Base-by-base conservation (phyloP, 73 alveolate species). In the Stentor roeselii region DNA sequence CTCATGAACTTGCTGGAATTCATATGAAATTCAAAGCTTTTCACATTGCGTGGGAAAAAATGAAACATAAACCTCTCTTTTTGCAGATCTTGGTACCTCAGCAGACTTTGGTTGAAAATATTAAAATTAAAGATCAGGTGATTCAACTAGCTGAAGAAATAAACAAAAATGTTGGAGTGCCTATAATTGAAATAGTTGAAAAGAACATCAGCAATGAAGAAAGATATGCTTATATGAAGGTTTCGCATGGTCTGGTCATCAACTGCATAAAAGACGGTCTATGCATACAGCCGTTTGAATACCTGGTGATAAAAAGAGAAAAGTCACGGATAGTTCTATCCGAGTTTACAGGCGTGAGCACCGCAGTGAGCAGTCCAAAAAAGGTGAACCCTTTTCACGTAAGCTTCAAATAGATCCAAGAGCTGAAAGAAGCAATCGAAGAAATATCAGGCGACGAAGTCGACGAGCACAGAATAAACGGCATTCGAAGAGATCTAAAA, bases 261-360 rank as follows among this genome's bases (percentile, higher is more conserved):
- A 80, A 93, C 0, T 59, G 86, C 4, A 82, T 89, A 0, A 92
- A 60, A 61, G 97, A 90, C 60, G 97, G 97, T 27, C 87, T 92
- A 3, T 86, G 95, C 76, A 76, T 89, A 39, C 93, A 88, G 0
- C 92, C 97, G 21, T 86, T 92, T 4, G 97, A 92, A 59, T 92
- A 82, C 60, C 38, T 91, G 27, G 88, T 90, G n/a, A 88, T 86
- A n/a, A 89, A 88, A 41, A 75, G 82, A 36, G 74, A 78, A 3
- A 42, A 59, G 60, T 84, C 93, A 27, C 78, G 91, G 3, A 82
- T 89, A 1, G 67, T 92, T 0, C 80, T 92, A 3, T 78, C 91
- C 14, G 97, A 92, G 75, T 92, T 89, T 42, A 85, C 97, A 2
- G 97, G 94, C 2, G 87, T 92, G 32, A 83, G 86, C 60, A 78